phyloP scores from a whole-genome alignment of 202 grass and related monocot species.

The Dendrocalamus latiflorus region DNA sequence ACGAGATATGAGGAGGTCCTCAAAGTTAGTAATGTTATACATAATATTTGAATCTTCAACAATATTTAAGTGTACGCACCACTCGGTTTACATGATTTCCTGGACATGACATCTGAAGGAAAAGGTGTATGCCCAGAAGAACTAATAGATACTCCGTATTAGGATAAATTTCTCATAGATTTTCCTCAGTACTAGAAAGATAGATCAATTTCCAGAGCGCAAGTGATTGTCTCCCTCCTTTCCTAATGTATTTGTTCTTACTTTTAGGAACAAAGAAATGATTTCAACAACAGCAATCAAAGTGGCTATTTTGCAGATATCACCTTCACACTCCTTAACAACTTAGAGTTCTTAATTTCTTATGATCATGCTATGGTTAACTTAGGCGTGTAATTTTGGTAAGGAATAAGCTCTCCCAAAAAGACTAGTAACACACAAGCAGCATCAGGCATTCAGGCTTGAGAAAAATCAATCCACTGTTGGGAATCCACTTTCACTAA shows the following conservation, averaged over 20 bases:
- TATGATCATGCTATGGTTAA: not conserved
- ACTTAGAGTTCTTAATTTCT: not conserved
- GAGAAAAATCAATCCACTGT: not conserved
- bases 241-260: not conserved
- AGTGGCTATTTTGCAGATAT: not conserved
- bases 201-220: not conserved
- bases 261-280: not conserved
- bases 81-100: not conserved
- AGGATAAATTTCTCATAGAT: too few relatives aligned
- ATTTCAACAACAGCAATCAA: not conserved
- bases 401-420: not conserved
- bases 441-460: not conserved
- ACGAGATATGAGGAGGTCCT: too few relatives aligned
- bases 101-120: not conserved
- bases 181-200: not conserved
- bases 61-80: not conserved
- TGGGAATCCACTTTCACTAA: not conserved
- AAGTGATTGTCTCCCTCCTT: not conserved
- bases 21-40: not conserved
- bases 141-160: not conserved
- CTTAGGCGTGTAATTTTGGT: not conserved
- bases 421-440: not conserved
- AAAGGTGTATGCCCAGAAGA: not conserved
- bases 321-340: not conserved
- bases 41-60: slow-evolving; percentile 2